Percentiles rank a stretch among this genome's conserved stretches.
Evolutionary conservation across 2,329 filamentous ascomycete genomes (phyloP).

Genomic region (Rhexocercosporidium sp.): DNA sequence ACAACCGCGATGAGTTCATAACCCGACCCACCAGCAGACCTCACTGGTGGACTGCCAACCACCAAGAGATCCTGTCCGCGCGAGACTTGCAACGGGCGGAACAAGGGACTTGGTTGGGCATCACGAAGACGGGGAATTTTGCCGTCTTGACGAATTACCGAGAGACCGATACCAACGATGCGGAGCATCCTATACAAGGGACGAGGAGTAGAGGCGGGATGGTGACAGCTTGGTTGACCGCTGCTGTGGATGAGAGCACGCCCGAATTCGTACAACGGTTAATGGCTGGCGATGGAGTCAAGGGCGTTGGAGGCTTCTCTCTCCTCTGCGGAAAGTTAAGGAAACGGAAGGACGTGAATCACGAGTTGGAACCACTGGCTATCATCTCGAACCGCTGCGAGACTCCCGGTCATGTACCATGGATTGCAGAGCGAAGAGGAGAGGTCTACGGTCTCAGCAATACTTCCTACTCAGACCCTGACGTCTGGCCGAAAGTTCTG

Average conservation of each 20-base stretch:
- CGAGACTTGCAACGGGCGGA: slow-evolving; percentile 66
- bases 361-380: slow-evolving; percentile 55
- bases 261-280: slow-evolving; percentile 57
- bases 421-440: slow-evolving; percentile 57
- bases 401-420: slow-evolving; percentile 58
- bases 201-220: slow-evolving; percentile 65
- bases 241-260: slow-evolving; percentile 53
- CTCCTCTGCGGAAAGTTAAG: slow-evolving; percentile 67
- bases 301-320: slow-evolving; percentile 69
- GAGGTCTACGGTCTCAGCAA: slow-evolving; percentile 67
- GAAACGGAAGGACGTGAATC: slow-evolving; percentile 36
- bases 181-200: slow-evolving; percentile 57
- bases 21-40: slow-evolving; percentile 67
- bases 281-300: slow-evolving; percentile 57
- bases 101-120: slow-evolving; percentile 69
- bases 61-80: slow-evolving; percentile 57
- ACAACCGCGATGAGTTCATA: slow-evolving; percentile 80
- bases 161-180: slow-evolving; percentile 57
- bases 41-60: slow-evolving; percentile 59
- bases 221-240: slow-evolving; percentile 66
- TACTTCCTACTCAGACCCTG: slow-evolving; percentile 58
- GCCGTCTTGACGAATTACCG: slow-evolving; percentile 72
- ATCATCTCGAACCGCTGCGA: slow-evolving; percentile 67
- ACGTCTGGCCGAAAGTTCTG: slow-evolving; percentile 66
- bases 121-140: slow-evolving; percentile 63